These are phyloP conservation scores for Polyporus arcularius DNA, from an alignment of 768 basidiomycete genomes.

Conservation along the genomic window DNA sequence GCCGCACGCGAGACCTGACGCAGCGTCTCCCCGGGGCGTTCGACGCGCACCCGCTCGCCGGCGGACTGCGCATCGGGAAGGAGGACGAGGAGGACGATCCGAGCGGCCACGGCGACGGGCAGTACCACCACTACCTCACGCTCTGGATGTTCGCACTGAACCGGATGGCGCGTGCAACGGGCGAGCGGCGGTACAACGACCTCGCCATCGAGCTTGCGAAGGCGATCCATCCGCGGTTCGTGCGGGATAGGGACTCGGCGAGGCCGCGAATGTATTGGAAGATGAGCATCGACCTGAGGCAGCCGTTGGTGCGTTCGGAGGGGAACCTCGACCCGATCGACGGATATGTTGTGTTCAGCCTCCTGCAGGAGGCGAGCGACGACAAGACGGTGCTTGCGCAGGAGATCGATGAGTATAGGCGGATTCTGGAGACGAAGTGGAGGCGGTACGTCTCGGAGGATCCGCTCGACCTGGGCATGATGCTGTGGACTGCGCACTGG, in stretches of 20 bases:
- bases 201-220: constrained; percentile 29
- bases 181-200: constrained; percentile 29
- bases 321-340: constrained; percentile 34
- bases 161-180: constrained; percentile 26
- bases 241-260: constrained; percentile 19
- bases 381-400: constrained; percentile 18
- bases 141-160: constrained; percentile 38
- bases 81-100: constrained; percentile 25
- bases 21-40: constrained; percentile 28
- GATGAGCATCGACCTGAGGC: constrained; percentile 28
- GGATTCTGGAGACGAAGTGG: constrained; percentile 29
- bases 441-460: constrained; percentile 23
- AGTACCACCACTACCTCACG: constrained; percentile 34
- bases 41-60: constrained; percentile 29
- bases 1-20: constrained; percentile 26
- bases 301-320: constrained; percentile 28
- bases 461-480: constrained; percentile 35
- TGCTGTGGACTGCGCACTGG: constrained; percentile 33
- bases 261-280: constrained; percentile 33
- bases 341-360: constrained; percentile 30
- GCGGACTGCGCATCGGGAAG: constrained; percentile 33
- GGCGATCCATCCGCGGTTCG: constrained; percentile 32
- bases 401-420: constrained; percentile 29
- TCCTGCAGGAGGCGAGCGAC: constrained; percentile 23
- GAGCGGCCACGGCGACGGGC: constrained; percentile 31